These are phyloP conservation scores for Apiospora hydei DNA, from an alignment of 2,329 filamentous ascomycete species.

Conservation along the genomic window DNA sequence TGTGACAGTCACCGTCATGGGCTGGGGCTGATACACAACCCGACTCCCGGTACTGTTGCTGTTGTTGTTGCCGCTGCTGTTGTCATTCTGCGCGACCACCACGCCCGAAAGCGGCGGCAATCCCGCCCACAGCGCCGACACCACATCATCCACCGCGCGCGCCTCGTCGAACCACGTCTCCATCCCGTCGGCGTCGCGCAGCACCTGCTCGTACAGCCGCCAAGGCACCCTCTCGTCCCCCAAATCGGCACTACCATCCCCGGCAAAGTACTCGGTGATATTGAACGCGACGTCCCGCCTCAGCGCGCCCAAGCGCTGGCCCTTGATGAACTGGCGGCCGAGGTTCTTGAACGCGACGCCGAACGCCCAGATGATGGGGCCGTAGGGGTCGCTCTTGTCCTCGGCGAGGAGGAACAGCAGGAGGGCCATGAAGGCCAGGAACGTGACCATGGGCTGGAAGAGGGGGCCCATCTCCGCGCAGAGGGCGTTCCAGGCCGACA, in stretches of 20 bases:
- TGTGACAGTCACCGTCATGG: neutral
- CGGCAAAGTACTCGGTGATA: neutral
- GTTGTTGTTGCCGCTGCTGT: neutral
- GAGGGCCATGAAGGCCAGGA: too few relatives aligned
- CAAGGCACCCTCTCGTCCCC: neutral
- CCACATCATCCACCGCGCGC: conserved; percentile 24
- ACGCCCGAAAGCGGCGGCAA: conserved; percentile 15
- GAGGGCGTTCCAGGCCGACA: neutral
- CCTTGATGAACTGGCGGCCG: neutral
- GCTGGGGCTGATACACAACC: neutral
- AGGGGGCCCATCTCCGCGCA: neutral
- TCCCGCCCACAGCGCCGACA: conserved; percentile 22
- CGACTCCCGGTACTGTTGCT: neutral
- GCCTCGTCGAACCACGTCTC: conserved; percentile 26
- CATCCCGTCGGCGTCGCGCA: conserved; percentile 21
- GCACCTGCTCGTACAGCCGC: conserved; percentile 17
- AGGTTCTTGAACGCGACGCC: neutral
- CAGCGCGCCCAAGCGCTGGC: neutral
- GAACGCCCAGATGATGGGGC: too few relatives aligned
- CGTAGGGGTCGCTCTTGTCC: too few relatives aligned
- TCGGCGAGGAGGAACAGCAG: too few relatives aligned
- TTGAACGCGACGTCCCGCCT: neutral
- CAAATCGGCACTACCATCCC: neutral
- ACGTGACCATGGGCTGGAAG: too few relatives aligned
- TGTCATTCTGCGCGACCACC: neutral